Evolutionary conservation across 106 monocot species (phyloP).

Genomic region (Amphibolis antarctica): DNA sequence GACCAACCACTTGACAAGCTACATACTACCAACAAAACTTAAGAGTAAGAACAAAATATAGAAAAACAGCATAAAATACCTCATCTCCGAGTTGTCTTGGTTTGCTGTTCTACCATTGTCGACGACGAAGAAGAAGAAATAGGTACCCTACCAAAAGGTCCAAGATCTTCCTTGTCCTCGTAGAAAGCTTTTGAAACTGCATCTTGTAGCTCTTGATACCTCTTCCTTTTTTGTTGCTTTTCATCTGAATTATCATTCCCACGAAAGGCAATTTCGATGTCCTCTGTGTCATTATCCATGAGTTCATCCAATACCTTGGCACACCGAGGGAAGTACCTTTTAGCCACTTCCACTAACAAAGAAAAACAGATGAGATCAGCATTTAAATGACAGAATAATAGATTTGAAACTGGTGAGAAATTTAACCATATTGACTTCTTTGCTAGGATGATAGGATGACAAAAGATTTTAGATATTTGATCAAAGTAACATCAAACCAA

Average conservation of each 20-base stretch:
- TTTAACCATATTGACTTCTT: neutral
- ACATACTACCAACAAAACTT: neutral
- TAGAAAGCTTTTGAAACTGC: slow-evolving; percentile 39
- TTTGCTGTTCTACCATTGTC: neutral
- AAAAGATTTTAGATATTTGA: neutral
- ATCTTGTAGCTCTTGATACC: slow-evolving; percentile 52
- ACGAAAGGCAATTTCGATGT: slow-evolving; percentile 17
- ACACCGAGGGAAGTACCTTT: slow-evolving; percentile 65
- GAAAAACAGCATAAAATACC: neutral
- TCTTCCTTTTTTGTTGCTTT: slow-evolving; percentile 14
- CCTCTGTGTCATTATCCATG: slow-evolving; percentile 51
- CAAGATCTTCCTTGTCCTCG: slow-evolving; percentile 51
- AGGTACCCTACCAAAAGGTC: slow-evolving; percentile 7
- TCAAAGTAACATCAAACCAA: neutral
- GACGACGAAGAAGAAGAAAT: slow-evolving; percentile 54
- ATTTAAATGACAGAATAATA: neutral
- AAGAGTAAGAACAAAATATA: neutral
- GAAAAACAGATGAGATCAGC: neutral
- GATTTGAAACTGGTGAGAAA: neutral
- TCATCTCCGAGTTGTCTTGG: slow-evolving; percentile 8
- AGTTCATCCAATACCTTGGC: slow-evolving; percentile 51
- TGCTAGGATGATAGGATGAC: neutral
- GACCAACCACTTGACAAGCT: too few relatives aligned
- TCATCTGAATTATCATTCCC: slow-evolving; percentile 32
- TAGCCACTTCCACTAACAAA: slow-evolving; percentile 65